Evolutionary conservation across 306 rosid genomes (phyloP), one percentile per base, ranked within the genome.

Genomic region (Fragaria vesca): DNA sequence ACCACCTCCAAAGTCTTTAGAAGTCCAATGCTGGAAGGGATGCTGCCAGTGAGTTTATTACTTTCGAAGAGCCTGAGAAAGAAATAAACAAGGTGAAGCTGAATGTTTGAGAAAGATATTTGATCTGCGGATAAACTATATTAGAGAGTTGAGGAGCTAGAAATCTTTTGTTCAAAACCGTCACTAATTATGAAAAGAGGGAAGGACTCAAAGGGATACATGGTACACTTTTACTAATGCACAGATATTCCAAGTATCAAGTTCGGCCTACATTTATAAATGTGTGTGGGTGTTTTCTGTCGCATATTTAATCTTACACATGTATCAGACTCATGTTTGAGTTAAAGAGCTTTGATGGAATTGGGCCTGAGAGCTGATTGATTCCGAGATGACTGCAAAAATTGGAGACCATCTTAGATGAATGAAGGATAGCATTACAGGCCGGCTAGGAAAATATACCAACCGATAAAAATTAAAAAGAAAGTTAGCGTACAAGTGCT

Each of bases 1-100:
- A 93, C 75, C 79, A 88, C 86, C 82, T 74, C 84, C 72, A 89
- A 79, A 66, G 32, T 16, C 75, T 54, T 43, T 73, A 89, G 90
- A 47, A 78, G 88, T 78, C 88, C 91, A 69, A 91, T 79, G 43
- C 91, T 88, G 36, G 81, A 69, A 60, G 94, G 97, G 63, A 93
- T 88, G 66, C 38, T 72, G 17, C 97, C 94, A 12, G 9, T 79
- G 42, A 93, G 79, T 16, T 57, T 0, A 80, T 93, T 93, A 21
- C 13, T 15, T 40, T 91, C 93, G 7, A 91, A 85, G 50, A 24
- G 36, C 66, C 70, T 65, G 70, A 65, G 46, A 4, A 36, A 10
- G 15, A 65, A 34, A 65, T 18, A 6, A 2, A 3, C 20, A 20
- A 65, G 12, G 47, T 6, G 24, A 13, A 6, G 24, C 6, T 36